Evolutionary conservation across 2,329 filamentous ascomycete species (phyloP), one percentile per base, ranked within the genome.

Genomic region (Teratosphaeria destructans): DNA sequence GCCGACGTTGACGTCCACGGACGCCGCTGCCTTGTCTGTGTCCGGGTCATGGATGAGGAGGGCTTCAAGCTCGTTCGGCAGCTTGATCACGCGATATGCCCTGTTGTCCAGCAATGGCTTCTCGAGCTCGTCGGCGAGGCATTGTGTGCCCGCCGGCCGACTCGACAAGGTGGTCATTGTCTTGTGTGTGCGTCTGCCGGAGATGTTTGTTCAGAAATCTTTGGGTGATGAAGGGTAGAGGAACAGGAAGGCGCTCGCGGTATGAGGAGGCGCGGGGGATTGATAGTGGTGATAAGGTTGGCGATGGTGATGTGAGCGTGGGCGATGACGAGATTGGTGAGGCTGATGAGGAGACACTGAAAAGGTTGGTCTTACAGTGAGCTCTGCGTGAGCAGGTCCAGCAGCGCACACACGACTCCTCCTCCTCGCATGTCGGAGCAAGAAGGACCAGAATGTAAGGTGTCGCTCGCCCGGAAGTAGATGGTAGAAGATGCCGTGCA

Each of bases 21-120:
- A 89, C 10, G 93, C 94, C 69, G 91, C 95, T 64, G 94, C 92
- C 81, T 97, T 97, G 79, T 99, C 94, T 7, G 94, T 96, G 63
- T 95, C 87, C 1, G 89, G 84, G 76, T 99, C 94, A 72, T 97
- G 93, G 59, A 97, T 94, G 56, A 99, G 78, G 19, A 99, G 80
- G 7, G 86, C 93, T 78, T 99, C 93, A 16, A 99, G 83, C 73
- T 92, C 82, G 74, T 99, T 99, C 54, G 84, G 78, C 57, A 99
- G 81, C 57, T 85, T 84, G 67, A 97, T 86, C 63, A 99, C 90
- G 60, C 93, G 83, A 73, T 99, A 99, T 35, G 85, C 82, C 57
- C 93, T 85, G 73, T 95, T 86, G 74, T 97, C 93, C 58, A 95
- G 81, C 65, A 86, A 85, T 5, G 91, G 90, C 70, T 89, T 91